These are phyloP conservation scores for Medakamo hakoo DNA, from an alignment of 139 green algal genomes.

Conservation along the genomic window DNA sequence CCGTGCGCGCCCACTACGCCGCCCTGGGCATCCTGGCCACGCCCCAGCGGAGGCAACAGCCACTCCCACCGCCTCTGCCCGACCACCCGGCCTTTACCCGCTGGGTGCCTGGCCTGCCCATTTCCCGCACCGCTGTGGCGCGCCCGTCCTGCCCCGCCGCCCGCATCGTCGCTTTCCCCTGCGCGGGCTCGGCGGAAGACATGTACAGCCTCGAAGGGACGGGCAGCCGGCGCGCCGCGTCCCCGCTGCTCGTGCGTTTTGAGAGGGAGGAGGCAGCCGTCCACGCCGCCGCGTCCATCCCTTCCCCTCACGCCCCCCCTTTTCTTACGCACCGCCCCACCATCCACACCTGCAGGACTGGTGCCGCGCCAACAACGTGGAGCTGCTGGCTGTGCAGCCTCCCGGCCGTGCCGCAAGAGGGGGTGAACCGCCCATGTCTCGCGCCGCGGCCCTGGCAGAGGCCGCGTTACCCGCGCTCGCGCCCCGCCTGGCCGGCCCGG, in stretches of 20 bases:
- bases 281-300: neutral
- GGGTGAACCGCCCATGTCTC: conserved; percentile 26
- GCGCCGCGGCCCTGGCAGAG: conserved; percentile 21
- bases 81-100: conserved; percentile 11
- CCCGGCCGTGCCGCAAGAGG: conserved; percentile 37
- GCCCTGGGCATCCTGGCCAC: neutral
- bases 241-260: conserved; percentile 37
- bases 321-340: neutral
- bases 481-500: conserved; percentile 11
- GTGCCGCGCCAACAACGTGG: conserved; percentile 27
- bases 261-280: neutral
- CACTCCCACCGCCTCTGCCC: neutral
- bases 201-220: conserved; percentile 76
- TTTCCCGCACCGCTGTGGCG: conserved; percentile 13
- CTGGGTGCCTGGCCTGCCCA: conserved; percentile 37
- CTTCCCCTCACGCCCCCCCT: neutral
- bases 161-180: conserved; percentile 51
- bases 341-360: conserved; percentile 31
- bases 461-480: conserved; percentile 39
- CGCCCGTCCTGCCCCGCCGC: conserved; percentile 10
- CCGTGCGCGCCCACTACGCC: neutral
- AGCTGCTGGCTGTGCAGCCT: conserved; percentile 55
- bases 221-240: conserved; percentile 27
- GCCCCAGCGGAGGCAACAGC: neutral
- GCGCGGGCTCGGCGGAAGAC: conserved; percentile 66